phyloP scores from a whole-genome alignment of 2,329 filamentous ascomycete species.

The Venturia nashicola region DNA sequence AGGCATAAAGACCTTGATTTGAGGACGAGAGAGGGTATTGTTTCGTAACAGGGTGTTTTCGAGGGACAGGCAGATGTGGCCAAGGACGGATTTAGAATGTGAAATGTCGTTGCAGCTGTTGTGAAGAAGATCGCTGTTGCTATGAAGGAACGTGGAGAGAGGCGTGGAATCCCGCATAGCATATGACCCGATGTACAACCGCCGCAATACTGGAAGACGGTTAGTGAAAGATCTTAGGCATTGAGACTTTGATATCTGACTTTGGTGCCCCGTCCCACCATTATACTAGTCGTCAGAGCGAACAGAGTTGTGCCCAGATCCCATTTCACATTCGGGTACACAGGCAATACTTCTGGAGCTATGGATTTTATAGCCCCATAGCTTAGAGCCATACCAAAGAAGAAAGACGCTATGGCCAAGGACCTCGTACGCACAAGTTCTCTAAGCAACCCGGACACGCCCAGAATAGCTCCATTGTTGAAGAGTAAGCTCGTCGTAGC shows the following conservation, averaged over 20 bases:
- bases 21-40: conserved; percentile 12
- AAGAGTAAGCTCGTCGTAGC: conserved; percentile 36
- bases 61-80: conserved; percentile 25
- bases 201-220: conserved; percentile 25
- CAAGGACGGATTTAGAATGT: conserved; percentile 29
- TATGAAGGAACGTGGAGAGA: conserved; percentile 36
- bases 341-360: conserved; percentile 31
- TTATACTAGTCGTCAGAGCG: conserved; percentile 29
- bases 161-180: conserved; percentile 39
- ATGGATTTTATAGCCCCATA: conserved; percentile 25
- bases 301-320: conserved; percentile 21
- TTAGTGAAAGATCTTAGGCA: background rate
- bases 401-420: conserved; percentile 29
- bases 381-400: conserved; percentile 32
- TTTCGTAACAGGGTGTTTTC: conserved; percentile 33
- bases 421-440: conserved; percentile 14
- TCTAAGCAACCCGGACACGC: conserved; percentile 36
- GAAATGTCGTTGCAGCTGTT: conserved; percentile 25
- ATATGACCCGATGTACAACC: conserved; percentile 42
- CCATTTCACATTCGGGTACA: conserved; percentile 23
- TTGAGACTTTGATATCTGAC: conserved; percentile 19
- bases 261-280: conserved; percentile 42
- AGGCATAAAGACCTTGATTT: background rate
- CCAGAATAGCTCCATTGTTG: conserved; percentile 39
- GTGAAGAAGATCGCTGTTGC: conserved; percentile 34